phyloP scores from a whole-genome alignment of 768 basidiomycete species.

The Pleurotus eryngii region DNA sequence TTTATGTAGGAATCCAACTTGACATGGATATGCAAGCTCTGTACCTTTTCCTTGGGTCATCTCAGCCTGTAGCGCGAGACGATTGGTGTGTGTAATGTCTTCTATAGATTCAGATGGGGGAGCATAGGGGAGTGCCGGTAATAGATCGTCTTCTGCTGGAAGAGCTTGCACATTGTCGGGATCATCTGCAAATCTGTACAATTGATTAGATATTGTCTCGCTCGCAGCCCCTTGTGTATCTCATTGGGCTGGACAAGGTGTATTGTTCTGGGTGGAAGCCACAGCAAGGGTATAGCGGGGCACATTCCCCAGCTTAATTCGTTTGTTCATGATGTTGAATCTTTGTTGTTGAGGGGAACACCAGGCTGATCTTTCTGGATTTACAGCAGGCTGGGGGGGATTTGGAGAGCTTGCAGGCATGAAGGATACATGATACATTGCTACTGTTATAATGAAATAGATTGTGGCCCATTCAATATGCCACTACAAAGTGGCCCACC shows the following conservation, averaged over 20 bases:
- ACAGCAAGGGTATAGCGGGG: too few relatives aligned
- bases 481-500: too few relatives aligned
- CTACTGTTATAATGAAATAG: too few relatives aligned
- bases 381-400: background rate
- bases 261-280: background rate
- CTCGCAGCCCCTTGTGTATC: background rate
- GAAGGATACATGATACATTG: too few relatives aligned
- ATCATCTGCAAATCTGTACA: background rate
- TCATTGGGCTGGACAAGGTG: background rate
- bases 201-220: background rate
- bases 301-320: background rate
- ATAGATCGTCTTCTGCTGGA: background rate
- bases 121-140: background rate
- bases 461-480: too few relatives aligned
- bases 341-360: background rate
- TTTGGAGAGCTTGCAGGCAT: too few relatives aligned
- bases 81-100: background rate
- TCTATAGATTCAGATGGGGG: background rate
- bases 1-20: conserved; percentile 24
- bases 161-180: background rate
- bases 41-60: conserved; percentile 22
- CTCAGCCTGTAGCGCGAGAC: conserved; percentile 9
- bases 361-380: background rate
- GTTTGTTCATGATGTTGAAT: background rate
- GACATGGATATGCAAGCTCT: conserved; percentile 17